Base-by-base conservation (phyloP, 257 asterid species). In the Solanum pennellii region DNA sequence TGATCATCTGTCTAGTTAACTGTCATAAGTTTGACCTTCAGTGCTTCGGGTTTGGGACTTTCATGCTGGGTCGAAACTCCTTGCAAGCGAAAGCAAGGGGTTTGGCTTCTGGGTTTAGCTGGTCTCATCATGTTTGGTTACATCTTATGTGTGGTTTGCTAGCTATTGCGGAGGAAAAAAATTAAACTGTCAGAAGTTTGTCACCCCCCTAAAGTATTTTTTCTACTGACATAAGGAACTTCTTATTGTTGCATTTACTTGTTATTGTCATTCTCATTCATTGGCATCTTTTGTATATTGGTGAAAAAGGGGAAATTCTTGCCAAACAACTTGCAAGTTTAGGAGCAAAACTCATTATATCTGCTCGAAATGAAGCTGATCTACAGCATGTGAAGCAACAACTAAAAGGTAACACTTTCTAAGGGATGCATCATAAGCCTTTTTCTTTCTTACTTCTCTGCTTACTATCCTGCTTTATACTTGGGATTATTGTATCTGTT, bases 291-390 rank as follows among this genome's bases (percentile, higher is more conserved):
- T 85, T 82, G 77, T 75, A 49, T 84, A 39, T 85, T 76, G 23
- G 87, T 91, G 89, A 21, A 74, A 74, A 86, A 97, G 99, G 99
- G 76, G 99, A 95, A 92, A 90, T 94, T 87, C 98, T 97, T 92
- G 94, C 99, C 62, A 94, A 91, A 89, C 97, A 96, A 91, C 97
- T 97, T 87, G 98, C 99, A 87, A 90, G 89, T 87, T 88, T 97
- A 91, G 99, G 99, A 84, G 99, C 99, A 59, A 97, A 97, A 90
- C 97, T 97, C 90, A 93, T 97, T 84, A 90, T 97, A 87, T 97
- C 99, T 83, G 98, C 99, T 80, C 91, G 99, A 89, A 97, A 92
- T 88, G 99, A 95, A 92, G 92, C 84, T 88, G 99, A 97, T 88
- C 91, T 97, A 87, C 92, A 93, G 90, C 95, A 92, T 39, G 99